These are phyloP conservation scores for Penicillium cinerascens DNA, from an alignment of 495 filamentous ascomycete genomes.

Conservation along the genomic window DNA sequence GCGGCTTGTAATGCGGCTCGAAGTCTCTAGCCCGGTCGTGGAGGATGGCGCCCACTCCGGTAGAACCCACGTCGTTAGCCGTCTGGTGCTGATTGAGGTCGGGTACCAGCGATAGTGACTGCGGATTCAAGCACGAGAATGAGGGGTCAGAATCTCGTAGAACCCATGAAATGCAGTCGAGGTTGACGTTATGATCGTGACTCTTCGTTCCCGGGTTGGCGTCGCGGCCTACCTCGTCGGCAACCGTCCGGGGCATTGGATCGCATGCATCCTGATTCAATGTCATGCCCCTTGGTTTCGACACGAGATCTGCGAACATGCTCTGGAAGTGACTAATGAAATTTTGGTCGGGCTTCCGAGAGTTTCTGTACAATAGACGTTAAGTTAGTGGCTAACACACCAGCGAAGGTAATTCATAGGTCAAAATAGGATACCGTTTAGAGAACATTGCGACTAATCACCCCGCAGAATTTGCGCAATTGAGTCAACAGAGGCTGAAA, in stretches of 20 bases:
- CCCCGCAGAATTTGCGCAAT: too few species aligned
- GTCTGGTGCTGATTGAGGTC: neutral
- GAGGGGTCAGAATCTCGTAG: neutral
- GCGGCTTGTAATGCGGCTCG: neutral
- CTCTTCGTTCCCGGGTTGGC: too few species aligned
- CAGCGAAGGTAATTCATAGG: neutral
- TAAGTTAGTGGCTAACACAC: neutral
- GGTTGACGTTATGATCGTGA: neutral
- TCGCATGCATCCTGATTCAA: too few species aligned
- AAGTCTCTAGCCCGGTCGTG: neutral
- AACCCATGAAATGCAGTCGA: neutral
- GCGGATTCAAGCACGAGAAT: neutral
- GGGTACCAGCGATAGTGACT: neutral
- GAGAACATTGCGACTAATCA: neutral
- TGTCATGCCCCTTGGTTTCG: neutral
- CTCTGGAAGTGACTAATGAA: neutral
- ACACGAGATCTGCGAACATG: neutral
- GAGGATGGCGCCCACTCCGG: neutral
- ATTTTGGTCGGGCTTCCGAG: neutral
- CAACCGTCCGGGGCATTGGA: too few species aligned
- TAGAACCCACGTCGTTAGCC: neutral
- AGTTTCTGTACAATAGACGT: neutral
- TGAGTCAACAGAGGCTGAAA: too few species aligned
- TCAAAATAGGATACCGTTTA: neutral
- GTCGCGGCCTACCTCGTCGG: too few species aligned